phyloP scores from a whole-genome alignment of 352 stramenopile genomes.

The Plasmopara viticola region DNA sequence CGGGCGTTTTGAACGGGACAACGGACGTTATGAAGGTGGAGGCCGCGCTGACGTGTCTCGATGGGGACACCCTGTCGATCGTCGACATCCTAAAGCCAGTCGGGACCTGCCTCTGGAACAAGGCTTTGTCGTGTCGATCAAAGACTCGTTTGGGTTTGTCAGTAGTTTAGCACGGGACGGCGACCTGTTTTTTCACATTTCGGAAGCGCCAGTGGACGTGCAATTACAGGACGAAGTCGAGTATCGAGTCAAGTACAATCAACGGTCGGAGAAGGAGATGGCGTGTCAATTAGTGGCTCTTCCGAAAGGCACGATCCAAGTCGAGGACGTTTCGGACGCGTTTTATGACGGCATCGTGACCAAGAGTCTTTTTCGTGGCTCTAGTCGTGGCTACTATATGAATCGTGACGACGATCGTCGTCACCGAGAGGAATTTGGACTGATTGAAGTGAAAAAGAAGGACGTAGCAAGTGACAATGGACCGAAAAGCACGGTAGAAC shows the following conservation, averaged over 20 bases:
- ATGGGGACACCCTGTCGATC: conserved; percentile 19
- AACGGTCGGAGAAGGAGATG: conserved; percentile 68
- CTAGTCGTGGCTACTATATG: conserved; percentile 28
- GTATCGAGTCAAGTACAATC: conserved; percentile 68
- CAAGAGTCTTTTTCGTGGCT: conserved; percentile 44
- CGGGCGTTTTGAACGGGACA: conserved; percentile 5
- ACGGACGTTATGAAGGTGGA: conserved; percentile 8
- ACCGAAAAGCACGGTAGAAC: conserved; percentile 4
- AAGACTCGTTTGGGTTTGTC: conserved; percentile 54
- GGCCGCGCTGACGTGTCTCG: conserved; percentile 14
- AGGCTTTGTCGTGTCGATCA: conserved; percentile 42
- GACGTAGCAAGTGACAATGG: conserved; percentile 2
- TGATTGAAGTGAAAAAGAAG: conserved; percentile 35
- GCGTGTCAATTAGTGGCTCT: conserved; percentile 56
- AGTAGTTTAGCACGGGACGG: conserved; percentile 58
- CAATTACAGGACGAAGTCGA: conserved; percentile 69
- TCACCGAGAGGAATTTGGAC: conserved; percentile 38
- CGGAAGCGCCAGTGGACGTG: conserved; percentile 60
- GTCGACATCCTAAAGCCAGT: conserved; percentile 13
- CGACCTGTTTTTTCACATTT: conserved; percentile 81
- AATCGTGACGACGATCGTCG: conserved; percentile 28
- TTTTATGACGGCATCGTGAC: conserved; percentile 55
- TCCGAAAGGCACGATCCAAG: conserved; percentile 68
- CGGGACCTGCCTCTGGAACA: conserved; percentile 29
- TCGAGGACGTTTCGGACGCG: conserved; percentile 57